Conservation (phyloP, 2,329 filamentous ascomycete genomes). For the Ceratocystis ficicola region DNA sequence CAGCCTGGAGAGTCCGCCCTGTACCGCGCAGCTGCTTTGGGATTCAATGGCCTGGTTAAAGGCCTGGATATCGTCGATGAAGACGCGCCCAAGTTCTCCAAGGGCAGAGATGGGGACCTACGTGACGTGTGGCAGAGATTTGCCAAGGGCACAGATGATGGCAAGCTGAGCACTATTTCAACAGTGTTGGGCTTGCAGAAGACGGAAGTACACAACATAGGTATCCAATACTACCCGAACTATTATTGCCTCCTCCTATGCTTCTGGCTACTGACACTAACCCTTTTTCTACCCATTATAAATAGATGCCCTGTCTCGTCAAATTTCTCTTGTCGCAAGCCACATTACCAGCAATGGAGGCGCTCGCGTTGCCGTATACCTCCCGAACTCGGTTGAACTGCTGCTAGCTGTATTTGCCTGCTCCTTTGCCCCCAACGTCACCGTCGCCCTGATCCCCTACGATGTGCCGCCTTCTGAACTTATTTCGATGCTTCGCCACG, state of each 20-base stretch:
- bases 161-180: constrained; percentile 58
- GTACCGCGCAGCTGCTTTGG: constrained; percentile 74
- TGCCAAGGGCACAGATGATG: constrained; percentile 50
- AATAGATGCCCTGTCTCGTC: constrained; percentile 59
- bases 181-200: constrained; percentile 69
- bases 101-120: constrained; percentile 76
- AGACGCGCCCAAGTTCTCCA: constrained; percentile 68
- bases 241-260: background rate
- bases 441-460: constrained; percentile 74
- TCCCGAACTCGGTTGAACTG: constrained; percentile 87
- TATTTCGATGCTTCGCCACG: constrained; percentile 57
- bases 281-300: constrained; percentile 1
- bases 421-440: constrained; percentile 70
- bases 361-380: constrained; percentile 72
- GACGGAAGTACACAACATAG: constrained; percentile 57
- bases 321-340: constrained; percentile 78
- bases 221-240: constrained; percentile 30
- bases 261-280: constrained; percentile 3
- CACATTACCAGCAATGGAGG: constrained; percentile 59
- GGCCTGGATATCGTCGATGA: constrained; percentile 74
- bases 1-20: constrained; percentile 74
- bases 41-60: constrained; percentile 66
- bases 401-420: constrained; percentile 73
- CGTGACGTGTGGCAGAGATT: constrained; percentile 79
- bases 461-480: constrained; percentile 58